Evolutionary conservation across 805 yeast species (phyloP), one percentile per base, ranked within the genome.

Genomic region (Wickerhamiella kurtzmanii): DNA sequence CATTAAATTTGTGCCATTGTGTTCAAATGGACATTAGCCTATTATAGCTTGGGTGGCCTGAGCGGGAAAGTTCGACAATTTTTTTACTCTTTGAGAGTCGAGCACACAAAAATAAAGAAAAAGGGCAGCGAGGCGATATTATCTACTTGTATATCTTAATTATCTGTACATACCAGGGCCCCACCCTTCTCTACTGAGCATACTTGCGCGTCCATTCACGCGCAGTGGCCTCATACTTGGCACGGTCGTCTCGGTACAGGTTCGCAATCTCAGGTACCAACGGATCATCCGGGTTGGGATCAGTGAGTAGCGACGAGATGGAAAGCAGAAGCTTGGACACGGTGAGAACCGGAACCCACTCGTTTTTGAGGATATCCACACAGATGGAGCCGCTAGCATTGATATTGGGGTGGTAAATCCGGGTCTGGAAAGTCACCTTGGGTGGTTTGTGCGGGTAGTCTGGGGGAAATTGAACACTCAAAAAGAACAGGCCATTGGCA

Each of bases 361-460:
- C 95, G 63, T 92, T 97, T 67, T 89, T 88, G 65, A 92, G 76
- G 64, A 92, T 89, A 68, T 92, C 98, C 56, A 89, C 75, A 75
- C 98, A 89, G 61, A 89, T 89, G 67, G 87, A 82, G 65, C 98
- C 98, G 62, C 84, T 85, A 47, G 89, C 79, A 70, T 89, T 88
- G 71, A 89, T 89, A 70, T 89, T 89, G 60, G 97, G 97, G 65
- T 89, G 98, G 68, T 89, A 89, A 65, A 89, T 88, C 70, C 88
- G 84, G 44, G 98, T 89, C 56, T 94, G 86, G 74, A 89, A 89
- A 52, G 77, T 75, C 55, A 82, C 80, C 64, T 87, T 89, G 55
- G 98, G 98, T 48, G 98, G 96, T 71, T 92, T 92, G 74, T 89
- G 92, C 48, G 98, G 98, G 67, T 92, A 92, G 68, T 92, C 97